Evolutionary conservation across 805 yeast genomes (phyloP).

Genomic region (Teunomyces atbi): DNA sequence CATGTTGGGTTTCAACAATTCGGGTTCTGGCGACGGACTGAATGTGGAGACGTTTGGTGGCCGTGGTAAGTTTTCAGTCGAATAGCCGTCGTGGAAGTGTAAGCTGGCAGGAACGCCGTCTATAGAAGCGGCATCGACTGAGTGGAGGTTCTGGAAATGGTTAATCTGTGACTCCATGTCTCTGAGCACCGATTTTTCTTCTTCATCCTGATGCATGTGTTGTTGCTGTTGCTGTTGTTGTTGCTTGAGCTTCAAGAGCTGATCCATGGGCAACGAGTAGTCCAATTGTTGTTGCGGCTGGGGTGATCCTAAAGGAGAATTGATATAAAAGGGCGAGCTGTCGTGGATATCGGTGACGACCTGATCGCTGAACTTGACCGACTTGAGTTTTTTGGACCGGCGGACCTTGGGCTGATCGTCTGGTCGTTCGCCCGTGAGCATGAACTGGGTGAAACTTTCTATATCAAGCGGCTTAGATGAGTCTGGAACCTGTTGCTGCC

Average conservation of each 20-base stretch:
- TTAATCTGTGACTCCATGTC: conserved; percentile 75
- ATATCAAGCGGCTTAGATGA: conserved; percentile 56
- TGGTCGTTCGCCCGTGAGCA: conserved; percentile 78
- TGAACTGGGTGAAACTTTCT: conserved; percentile 80
- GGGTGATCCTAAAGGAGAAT: conserved; percentile 21
- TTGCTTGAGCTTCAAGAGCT: conserved; percentile 46
- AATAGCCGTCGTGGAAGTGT: conserved; percentile 28
- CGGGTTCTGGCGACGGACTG: conserved; percentile 21
- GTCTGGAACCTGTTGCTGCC: background rate
- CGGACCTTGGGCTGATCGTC: conserved; percentile 38
- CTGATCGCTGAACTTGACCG: conserved; percentile 73
- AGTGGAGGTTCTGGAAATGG: conserved; percentile 64
- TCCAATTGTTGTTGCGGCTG: conserved; percentile 43
- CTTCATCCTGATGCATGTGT: conserved; percentile 37
- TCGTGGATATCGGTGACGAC: conserved; percentile 47
- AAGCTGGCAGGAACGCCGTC: conserved; percentile 65
- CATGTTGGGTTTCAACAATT: conserved; percentile 40
- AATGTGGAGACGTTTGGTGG: conserved; percentile 9
- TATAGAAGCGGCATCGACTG: conserved; percentile 71
- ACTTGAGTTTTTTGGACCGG: conserved; percentile 47
- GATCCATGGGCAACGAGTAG: conserved; percentile 74
- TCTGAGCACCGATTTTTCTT: conserved; percentile 67
- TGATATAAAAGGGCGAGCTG: conserved; percentile 10
- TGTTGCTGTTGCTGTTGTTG: conserved; percentile 6
- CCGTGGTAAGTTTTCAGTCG: background rate